A percentile compares a stretch with the other conserved stretches of the same genome.
These are phyloP conservation scores for Evernia prunastri DNA, from an alignment of 495 filamentous ascomycete genomes.

Conservation along the genomic window DNA sequence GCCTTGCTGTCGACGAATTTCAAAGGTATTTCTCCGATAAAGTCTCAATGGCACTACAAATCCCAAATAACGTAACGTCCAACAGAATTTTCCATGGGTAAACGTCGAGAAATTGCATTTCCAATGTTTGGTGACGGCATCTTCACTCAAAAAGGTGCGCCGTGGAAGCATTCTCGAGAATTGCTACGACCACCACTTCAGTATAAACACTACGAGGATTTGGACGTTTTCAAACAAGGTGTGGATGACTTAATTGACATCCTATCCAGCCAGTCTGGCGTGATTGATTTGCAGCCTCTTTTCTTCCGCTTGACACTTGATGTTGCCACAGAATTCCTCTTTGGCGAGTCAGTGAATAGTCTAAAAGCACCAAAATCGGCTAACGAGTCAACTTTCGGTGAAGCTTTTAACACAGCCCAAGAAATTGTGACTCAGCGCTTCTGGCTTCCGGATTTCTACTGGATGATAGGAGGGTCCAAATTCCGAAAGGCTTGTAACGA, in stretches of 20 bases:
- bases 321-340: constrained; percentile 64
- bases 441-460: constrained; percentile 40
- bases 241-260: constrained; percentile 39
- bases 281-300: constrained; percentile 60
- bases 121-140: constrained; percentile 61
- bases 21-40: constrained; percentile 21
- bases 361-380: constrained; percentile 32
- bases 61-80: neutral
- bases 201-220: constrained; percentile 51
- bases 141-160: constrained; percentile 58
- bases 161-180: constrained; percentile 58
- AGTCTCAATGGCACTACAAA: neutral
- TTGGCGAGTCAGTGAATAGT: constrained; percentile 51
- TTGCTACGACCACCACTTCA: constrained; percentile 59
- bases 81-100: constrained; percentile 52
- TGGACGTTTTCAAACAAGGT: constrained; percentile 53
- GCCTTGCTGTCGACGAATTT: constrained; percentile 41
- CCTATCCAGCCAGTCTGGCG: constrained; percentile 40
- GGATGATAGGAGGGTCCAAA: constrained; percentile 39
- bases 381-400: constrained; percentile 33
- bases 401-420: constrained; percentile 41
- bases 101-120: constrained; percentile 42
- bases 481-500: constrained; percentile 36
- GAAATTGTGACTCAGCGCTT: constrained; percentile 38
- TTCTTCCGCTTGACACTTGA: constrained; percentile 64